Base-by-base conservation (phyloP, 2,329 filamentous ascomycete species). In the Thelonectria blattea region DNA sequence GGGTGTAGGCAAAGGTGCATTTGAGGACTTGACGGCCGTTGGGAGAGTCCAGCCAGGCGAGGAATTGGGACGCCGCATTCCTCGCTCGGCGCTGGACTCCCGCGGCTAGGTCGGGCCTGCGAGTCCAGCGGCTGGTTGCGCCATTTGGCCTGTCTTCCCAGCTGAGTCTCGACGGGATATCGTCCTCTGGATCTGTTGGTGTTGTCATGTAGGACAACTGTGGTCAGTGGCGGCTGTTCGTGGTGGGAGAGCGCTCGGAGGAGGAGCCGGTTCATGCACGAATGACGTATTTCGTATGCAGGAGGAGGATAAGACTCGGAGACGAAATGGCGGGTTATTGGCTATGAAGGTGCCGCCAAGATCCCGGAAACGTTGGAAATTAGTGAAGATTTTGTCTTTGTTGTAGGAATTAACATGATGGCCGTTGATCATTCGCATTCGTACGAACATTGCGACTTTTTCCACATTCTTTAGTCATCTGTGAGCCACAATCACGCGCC, bases 1-100 rank as follows among this genome's bases (percentile, higher is more conserved):
- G 77, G 4, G 95, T 80, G 76, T 97, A 97, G 45, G 93, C 94
- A 61, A 97, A 78, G 18, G 92, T 94, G 80, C 93, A 97, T 78
- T 97, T 97, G 69, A 97, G 78, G 52, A 97, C 91, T 34, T 88
- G 90, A 56, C 88, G 88, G 5, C 92, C 93, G 12, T 85, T 87
- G 15, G 89, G 87, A 0, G 92, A 93, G 37, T 83, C 80, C 7
- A 88, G 73, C 81, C 68, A 71, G 20, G 46, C 46, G n/a, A 91
- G 95, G 54, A 75, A 73, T 75, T 84, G 85, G 41, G 83, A 73
- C 43, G 76, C 74, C 5, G 74, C 62, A 24, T 79, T 69, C 48
- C 69, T 76, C 55, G 80, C 61, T 56, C 56, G 59, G 48, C 63
- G 55, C 47, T 30, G 62, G 10, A 63, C 39, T 15, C 58, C 43